These are phyloP conservation scores for Vaccinium corymbosum DNA, from an alignment of 148 eudicot species.

Conservation along the genomic window DNA sequence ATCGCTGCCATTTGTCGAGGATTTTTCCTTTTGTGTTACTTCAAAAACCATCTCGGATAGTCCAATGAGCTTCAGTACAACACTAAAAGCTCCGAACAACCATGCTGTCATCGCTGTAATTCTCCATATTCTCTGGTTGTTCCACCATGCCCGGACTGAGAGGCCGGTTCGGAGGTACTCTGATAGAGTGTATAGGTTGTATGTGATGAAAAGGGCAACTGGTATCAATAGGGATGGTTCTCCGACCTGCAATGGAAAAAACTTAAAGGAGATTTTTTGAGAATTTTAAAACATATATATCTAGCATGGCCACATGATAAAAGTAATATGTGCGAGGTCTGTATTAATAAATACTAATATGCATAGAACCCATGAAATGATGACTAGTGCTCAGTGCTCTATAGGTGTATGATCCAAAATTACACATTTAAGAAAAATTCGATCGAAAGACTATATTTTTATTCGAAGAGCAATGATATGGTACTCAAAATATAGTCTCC, in stretches of 20 bases:
- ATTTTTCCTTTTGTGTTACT: conserved; percentile 32
- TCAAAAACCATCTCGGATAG: conserved; percentile 25
- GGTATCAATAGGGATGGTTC: conserved; percentile 25
- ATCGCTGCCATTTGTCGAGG: neutral
- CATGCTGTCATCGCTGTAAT: conserved; percentile 19
- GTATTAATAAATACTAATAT: too few relatives aligned
- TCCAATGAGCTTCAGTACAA: conserved; percentile 24
- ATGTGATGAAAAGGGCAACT: conserved; percentile 20
- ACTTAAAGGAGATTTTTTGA: neutral
- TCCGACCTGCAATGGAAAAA: conserved; percentile 18
- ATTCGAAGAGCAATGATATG: too few relatives aligned
- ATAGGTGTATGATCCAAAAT: too few relatives aligned
- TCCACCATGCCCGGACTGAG: conserved; percentile 36
- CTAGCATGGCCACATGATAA: too few relatives aligned
- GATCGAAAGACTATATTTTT: too few relatives aligned
- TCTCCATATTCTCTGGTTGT: conserved; percentile 33
- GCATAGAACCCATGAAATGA: too few relatives aligned
- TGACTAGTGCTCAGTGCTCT: too few relatives aligned
- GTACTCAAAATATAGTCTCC: too few relatives aligned
- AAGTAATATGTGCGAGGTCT: too few relatives aligned
- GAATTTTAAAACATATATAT: too few relatives aligned
- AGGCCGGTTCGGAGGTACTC: conserved; percentile 22
- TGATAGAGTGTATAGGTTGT: conserved; percentile 23
- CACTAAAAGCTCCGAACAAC: conserved; percentile 26
- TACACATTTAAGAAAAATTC: too few relatives aligned